Conservation (phyloP, 768 basidiomycete species). For the Tylopilus vinaceipallidus region DNA sequence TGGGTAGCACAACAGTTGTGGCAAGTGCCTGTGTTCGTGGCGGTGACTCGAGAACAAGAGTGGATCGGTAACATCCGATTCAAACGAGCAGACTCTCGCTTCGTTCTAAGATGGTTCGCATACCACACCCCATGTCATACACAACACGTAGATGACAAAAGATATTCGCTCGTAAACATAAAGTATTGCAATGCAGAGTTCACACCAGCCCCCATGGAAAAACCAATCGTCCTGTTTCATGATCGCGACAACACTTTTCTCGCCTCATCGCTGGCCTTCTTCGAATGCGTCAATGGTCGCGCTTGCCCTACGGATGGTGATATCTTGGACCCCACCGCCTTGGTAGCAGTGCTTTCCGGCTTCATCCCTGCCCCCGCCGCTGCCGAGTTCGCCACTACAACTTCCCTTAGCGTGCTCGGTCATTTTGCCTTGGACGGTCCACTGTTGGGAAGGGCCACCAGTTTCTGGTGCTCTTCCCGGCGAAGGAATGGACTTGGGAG, state of each 20-base stretch:
- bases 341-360: conserved; percentile 12
- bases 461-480: conserved; percentile 47
- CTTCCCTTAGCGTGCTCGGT: conserved; percentile 52
- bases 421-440: conserved; percentile 35
- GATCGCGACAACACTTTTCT: conserved; percentile 16
- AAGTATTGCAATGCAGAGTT: conserved; percentile 5
- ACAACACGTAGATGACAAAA: conserved; percentile 5
- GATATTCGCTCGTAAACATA: conserved; percentile 8
- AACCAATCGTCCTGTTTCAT: neutral
- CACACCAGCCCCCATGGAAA: neutral
- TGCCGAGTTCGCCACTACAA: conserved; percentile 56
- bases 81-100: too few relatives aligned
- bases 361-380: conserved; percentile 20
- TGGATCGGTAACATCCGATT: too few relatives aligned
- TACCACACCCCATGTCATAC: neutral
- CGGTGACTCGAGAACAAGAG: too few relatives aligned
- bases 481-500: conserved; percentile 83
- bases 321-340: conserved; percentile 9
- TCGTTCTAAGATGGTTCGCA: too few relatives aligned
- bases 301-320: conserved; percentile 18
- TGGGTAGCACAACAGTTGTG: too few relatives aligned
- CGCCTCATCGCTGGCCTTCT: conserved; percentile 52
- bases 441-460: conserved; percentile 1
- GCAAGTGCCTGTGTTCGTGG: too few relatives aligned
- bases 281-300: conserved; percentile 44